phyloP scores from a whole-genome alignment of 2,329 filamentous ascomycete genomes.

The Calonectria pseudoturangicola region DNA sequence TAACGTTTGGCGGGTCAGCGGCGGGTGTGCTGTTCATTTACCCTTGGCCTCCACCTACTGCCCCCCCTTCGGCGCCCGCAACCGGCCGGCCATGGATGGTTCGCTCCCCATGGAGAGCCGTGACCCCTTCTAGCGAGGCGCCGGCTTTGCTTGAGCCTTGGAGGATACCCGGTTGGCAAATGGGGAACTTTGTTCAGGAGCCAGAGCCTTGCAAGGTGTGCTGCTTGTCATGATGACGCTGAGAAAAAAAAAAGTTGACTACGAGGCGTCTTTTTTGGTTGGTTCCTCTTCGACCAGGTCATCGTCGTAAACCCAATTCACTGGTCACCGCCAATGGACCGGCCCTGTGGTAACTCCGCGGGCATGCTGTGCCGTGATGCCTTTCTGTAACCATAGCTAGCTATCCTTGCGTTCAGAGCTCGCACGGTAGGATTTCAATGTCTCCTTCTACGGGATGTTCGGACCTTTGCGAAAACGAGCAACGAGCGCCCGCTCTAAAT shows the following conservation, averaged over 20 bases:
- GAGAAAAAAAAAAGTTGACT: neutral
- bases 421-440: constrained; percentile 16
- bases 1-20: constrained; percentile 38
- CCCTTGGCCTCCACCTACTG: constrained; percentile 23
- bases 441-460: constrained; percentile 31
- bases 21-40: constrained; percentile 10
- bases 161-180: constrained; percentile 13
- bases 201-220: constrained; percentile 3
- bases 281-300: constrained; percentile 5
- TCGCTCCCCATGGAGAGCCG: constrained; percentile 24
- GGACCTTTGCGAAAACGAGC: constrained; percentile 23
- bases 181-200: constrained; percentile 23
- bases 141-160: constrained; percentile 20
- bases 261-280: constrained; percentile 12
- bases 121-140: constrained; percentile 15
- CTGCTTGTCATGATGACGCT: constrained; percentile 35
- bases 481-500: constrained; percentile 13
- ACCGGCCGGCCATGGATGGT: constrained; percentile 30
- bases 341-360: constrained; percentile 20
- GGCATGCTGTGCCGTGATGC: constrained; percentile 15
- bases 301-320: constrained; percentile 36
- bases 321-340: constrained; percentile 10
- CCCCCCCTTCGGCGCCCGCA: constrained; percentile 45
- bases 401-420: constrained; percentile 28
- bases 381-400: neutral